Conservation (phyloP, 2,329 filamentous ascomycete species). For the Thielaviopsis musarum region DNA sequence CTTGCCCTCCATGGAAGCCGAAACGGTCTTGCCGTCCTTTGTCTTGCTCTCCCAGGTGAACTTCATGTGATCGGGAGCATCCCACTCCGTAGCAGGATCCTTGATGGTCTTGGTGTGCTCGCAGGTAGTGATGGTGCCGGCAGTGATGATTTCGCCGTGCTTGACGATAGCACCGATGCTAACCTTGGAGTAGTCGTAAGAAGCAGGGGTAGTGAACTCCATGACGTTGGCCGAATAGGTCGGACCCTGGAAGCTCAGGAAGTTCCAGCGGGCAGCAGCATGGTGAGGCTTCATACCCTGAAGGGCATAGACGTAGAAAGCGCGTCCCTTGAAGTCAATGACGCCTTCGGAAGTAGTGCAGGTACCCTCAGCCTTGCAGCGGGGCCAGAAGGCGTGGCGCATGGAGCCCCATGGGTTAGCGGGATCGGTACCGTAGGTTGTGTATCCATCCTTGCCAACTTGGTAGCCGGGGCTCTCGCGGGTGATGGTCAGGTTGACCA, state of each 20-base stretch:
- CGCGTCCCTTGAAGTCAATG: constrained; percentile 66
- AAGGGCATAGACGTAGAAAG: constrained; percentile 66
- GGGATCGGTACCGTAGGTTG: constrained; percentile 73
- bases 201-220: constrained; percentile 88
- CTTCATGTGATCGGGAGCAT: constrained; percentile 59
- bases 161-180: constrained; percentile 68
- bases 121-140: constrained; percentile 46
- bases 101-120: constrained; percentile 52
- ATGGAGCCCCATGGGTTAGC: constrained; percentile 80
- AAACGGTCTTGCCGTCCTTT: constrained; percentile 57
- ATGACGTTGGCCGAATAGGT: constrained; percentile 81
- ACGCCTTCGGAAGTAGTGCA: constrained; percentile 70
- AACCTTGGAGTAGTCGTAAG: constrained; percentile 74
- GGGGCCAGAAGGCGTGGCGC: constrained; percentile 88
- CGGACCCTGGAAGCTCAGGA: constrained; percentile 76
- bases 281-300: constrained; percentile 99
- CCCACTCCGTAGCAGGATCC: constrained; percentile 74
- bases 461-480: constrained; percentile 66
- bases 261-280: constrained; percentile 83
- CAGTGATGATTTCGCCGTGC: constrained; percentile 64
- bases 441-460: constrained; percentile 68
- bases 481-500: constrained; percentile 76
- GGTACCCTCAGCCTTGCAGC: constrained; percentile 63
- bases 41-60: constrained; percentile 65
- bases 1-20: constrained; percentile 50